Percentiles rank a stretch among this genome's conserved stretches.
Conservation (phyloP, 257 asterid genomes). For the Echium plantagineum region DNA sequence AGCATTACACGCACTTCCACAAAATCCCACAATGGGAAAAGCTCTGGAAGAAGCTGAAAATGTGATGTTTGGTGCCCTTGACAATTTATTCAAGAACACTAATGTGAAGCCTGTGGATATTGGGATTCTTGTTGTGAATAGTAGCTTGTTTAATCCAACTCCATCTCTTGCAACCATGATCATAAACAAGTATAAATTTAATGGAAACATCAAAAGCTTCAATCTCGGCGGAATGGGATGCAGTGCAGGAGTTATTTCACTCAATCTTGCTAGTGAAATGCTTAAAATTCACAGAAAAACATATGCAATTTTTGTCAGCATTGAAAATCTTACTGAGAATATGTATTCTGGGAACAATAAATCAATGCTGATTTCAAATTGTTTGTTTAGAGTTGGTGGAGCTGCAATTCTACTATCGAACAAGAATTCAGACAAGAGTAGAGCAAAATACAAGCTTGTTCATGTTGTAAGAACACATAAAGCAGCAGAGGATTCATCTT, state of each 20-base stretch:
- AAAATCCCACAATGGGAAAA: conserved; percentile 24
- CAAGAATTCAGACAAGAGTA: conserved; percentile 10
- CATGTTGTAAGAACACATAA: conserved; percentile 25
- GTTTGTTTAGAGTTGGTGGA: conserved; percentile 31
- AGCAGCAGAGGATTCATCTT: conserved; percentile 24
- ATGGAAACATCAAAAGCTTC: conserved; percentile 25
- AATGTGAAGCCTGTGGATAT: conserved; percentile 21
- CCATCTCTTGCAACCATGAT: conserved; percentile 38
- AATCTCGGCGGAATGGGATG: conserved; percentile 44
- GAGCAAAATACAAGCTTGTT: conserved; percentile 27
- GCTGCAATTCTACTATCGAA: conserved; percentile 25
- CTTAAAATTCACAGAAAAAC: conserved; percentile 26
- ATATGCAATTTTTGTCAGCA: conserved; percentile 32
- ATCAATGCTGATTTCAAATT: conserved; percentile 38
- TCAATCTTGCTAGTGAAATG: conserved; percentile 32
- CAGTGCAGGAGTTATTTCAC: conserved; percentile 35
- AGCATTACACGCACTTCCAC: no score
- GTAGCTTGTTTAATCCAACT: no score
- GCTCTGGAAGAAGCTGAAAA: conserved; percentile 30
- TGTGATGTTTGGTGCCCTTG: conserved; percentile 33
- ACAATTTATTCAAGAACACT: conserved; percentile 20
- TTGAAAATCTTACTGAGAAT: conserved; percentile 31
- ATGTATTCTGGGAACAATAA: no score
- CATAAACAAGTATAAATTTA: conserved; percentile 26
- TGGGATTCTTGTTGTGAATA: conserved; percentile 33